Conservation (phyloP, 352 stramenopile species). For the Thalassiosira mediterranea region DNA sequence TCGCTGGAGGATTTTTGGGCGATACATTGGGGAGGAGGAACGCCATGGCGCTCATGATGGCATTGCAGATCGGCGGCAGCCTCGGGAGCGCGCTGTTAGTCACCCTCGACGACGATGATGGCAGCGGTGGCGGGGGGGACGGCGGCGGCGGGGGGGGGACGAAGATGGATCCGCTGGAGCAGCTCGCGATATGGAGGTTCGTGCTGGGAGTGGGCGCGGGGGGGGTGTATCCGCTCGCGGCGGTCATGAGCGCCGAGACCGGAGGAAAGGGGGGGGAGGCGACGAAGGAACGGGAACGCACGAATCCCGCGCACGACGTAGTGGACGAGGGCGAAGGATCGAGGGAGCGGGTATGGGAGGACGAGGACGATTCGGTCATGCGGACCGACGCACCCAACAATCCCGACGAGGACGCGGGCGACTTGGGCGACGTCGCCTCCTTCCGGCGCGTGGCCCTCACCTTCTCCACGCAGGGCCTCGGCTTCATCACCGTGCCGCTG, state of each 20-base stretch:
- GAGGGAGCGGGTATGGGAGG: no score
- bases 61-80: slow-evolving; percentile 72
- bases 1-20: slow-evolving; percentile 73
- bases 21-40: slow-evolving; percentile 65
- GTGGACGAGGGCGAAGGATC: no score
- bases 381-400: not conserved
- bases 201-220: slow-evolving; percentile 78
- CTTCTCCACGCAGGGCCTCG: slow-evolving; percentile 77
- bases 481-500: slow-evolving; percentile 73
- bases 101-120: not conserved
- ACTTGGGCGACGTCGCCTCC: slow-evolving; percentile 16
- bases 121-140: no score
- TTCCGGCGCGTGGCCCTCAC: slow-evolving; percentile 70
- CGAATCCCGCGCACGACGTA: no score
- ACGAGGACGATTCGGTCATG: not conserved
- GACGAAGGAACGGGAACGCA: not conserved
- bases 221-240: slow-evolving; percentile 72
- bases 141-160: not conserved
- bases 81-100: slow-evolving; percentile 54
- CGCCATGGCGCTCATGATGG: slow-evolving; percentile 75
- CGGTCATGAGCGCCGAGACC: slow-evolving; percentile 70
- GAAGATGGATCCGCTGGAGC: slow-evolving; percentile 15
- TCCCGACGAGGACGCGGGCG: not conserved
- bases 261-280: slow-evolving; percentile 14
- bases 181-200: slow-evolving; percentile 72